Percentiles rank a stretch among this genome's conserved stretches.
Evolutionary conservation across 345 rosid species (phyloP).

Genomic region (Clarkia xantiana): DNA sequence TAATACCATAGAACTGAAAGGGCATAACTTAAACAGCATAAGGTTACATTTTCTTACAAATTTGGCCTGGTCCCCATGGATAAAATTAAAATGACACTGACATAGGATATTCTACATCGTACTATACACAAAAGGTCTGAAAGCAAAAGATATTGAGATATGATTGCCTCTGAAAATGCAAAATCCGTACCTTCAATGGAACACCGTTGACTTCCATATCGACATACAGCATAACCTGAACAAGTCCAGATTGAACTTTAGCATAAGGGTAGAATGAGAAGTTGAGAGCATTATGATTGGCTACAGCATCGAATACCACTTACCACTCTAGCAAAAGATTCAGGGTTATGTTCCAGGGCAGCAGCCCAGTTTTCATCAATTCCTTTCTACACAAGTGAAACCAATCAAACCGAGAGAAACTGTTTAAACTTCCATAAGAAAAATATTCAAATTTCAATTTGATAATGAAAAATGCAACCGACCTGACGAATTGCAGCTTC

Average conservation of each 20-base stretch:
- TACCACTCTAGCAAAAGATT: constrained; percentile 99
- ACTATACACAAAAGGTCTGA: too few relatives aligned
- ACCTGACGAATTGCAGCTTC: constrained; percentile 99
- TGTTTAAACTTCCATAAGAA: neutral
- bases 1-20: too few relatives aligned
- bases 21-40: too few relatives aligned
- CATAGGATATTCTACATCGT: too few relatives aligned
- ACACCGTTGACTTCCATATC: constrained; percentile 98
- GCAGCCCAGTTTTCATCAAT: constrained; percentile 99
- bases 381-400: constrained; percentile 50
- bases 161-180: too few relatives aligned
- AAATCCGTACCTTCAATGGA: constrained; percentile 60
- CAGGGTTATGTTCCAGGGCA: constrained; percentile 92
- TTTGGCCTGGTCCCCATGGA: too few relatives aligned
- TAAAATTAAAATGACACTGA: too few relatives aligned
- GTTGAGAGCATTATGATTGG: constrained; percentile 3
- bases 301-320: constrained; percentile 17
- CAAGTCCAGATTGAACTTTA: constrained; percentile 9
- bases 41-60: too few relatives aligned
- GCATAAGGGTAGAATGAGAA: neutral
- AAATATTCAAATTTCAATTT: neutral
- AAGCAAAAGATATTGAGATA: too few relatives aligned
- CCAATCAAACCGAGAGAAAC: neutral
- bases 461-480: constrained; percentile 11
- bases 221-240: constrained; percentile 87